These are phyloP conservation scores for Cutaneotrichosporon cavernicola DNA, from an alignment of 1,284 basidiomycete species.

Conservation along the genomic window DNA sequence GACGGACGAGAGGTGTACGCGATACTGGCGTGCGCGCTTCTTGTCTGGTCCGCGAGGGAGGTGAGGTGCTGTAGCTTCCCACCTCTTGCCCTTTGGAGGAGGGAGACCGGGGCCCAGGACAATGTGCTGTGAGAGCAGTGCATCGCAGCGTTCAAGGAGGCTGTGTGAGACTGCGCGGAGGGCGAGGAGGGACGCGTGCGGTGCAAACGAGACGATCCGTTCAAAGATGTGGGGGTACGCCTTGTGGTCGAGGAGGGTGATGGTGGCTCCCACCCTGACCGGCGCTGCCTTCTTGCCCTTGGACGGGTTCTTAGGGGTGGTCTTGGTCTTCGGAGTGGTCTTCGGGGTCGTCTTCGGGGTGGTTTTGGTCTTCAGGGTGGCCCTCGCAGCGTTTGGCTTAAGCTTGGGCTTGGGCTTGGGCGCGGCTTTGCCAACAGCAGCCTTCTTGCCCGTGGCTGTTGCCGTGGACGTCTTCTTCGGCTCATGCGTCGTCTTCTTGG, in stretches of 20 bases:
- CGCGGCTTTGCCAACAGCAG: not conserved
- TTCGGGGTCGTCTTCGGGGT: not conserved
- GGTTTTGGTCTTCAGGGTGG: not conserved
- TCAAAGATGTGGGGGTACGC: not conserved
- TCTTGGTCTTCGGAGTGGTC: not conserved
- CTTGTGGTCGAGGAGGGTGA: not conserved
- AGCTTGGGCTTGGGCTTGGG: not conserved
- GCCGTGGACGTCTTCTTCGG: not conserved
- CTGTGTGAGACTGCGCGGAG: not conserved
- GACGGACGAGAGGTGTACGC: not conserved
- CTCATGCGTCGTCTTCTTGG: not conserved
- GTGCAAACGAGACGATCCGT: not conserved
- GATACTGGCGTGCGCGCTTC: not conserved
- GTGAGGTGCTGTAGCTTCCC: not conserved
- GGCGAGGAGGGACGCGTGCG: not conserved
- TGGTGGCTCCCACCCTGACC: not conserved
- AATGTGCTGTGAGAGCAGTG: not conserved
- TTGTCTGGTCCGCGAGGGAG: not conserved
- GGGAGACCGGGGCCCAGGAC: slow-evolving; percentile 2
- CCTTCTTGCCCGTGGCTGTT: not conserved
- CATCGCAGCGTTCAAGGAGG: not conserved
- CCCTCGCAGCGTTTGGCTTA: not conserved
- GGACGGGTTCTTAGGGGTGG: not conserved
- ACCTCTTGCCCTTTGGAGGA: not conserved
- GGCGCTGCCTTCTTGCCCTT: not conserved